These are phyloP conservation scores for Boletales sp. DNA, from an alignment of 768 basidiomycete genomes.

Conservation along the genomic window DNA sequence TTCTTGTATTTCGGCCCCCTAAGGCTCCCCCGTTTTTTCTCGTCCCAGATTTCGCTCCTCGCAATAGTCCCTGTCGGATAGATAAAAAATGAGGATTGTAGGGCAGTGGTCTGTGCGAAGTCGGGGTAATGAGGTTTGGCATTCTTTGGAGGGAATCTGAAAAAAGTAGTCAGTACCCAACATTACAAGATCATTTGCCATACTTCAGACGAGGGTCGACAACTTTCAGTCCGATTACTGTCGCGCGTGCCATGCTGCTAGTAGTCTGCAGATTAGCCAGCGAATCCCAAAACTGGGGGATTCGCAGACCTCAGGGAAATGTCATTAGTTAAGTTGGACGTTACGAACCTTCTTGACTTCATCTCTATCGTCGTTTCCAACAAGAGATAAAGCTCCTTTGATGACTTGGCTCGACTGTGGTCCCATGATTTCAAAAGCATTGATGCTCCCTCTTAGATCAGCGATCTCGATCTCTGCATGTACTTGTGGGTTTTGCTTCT, in stretches of 20 bases:
- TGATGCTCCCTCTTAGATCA: slow-evolving; percentile 68
- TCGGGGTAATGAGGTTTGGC: slow-evolving; percentile 41
- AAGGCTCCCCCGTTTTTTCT: slow-evolving; percentile 50
- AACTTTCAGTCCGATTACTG: slow-evolving; percentile 75
- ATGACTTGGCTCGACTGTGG: slow-evolving; percentile 76
- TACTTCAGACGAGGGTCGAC: slow-evolving; percentile 87
- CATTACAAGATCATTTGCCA: slow-evolving; percentile 14
- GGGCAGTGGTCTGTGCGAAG: slow-evolving; percentile 20
- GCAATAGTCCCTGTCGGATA: slow-evolving; percentile 61
- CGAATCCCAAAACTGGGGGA: slow-evolving; percentile 47
- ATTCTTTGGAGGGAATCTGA: slow-evolving; percentile 83
- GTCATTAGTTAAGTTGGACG: neutral
- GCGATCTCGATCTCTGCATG: slow-evolving; percentile 54
- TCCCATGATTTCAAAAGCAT: slow-evolving; percentile 88
- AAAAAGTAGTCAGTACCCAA: neutral
- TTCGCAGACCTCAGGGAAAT: neutral
- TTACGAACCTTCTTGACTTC: slow-evolving; percentile 57
- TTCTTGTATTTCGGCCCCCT: slow-evolving; percentile 70
- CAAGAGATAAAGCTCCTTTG: slow-evolving; percentile 56
- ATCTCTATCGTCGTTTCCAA: slow-evolving; percentile 42
- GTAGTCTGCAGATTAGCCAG: slow-evolving; percentile 61
- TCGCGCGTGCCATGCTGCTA: slow-evolving; percentile 65
- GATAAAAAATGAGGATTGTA: slow-evolving; percentile 27
- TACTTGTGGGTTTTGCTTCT: slow-evolving; percentile 17
- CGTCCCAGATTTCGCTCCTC: slow-evolving; percentile 68